Base-by-base conservation (phyloP, 2,329 filamentous ascomycete genomes). In the Curvularia hawaiiensis region DNA sequence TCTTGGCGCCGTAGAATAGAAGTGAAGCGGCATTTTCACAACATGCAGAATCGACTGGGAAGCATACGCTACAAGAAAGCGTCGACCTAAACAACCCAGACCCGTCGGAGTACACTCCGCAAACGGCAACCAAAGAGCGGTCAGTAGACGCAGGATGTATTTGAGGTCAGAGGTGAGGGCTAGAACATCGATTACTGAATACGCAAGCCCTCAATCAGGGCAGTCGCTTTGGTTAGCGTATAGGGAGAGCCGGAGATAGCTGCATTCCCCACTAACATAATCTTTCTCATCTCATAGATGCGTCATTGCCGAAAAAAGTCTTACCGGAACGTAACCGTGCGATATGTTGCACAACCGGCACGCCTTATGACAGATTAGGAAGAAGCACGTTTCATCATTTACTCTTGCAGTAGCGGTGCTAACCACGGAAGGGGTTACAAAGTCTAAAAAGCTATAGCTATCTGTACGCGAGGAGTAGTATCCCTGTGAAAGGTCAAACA, bases 361-460 rank as follows among this genome's bases (percentile, higher is more conserved):
- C 2, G 74, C 72, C 16, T 62, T 68, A 3, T 76, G 71, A 72
- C 56, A 65, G 2, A 54, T 72, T 1, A 69, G 68, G 44, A 59
- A 54, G 24, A 71, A 68, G 14, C 59, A 67, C 12, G 49, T 68
- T 18, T 58, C 65, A 11, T 59, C 74, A 3, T 69, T 65, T 20
- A 65, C 68, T 7, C 51, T 76, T 7, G 70, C 66, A 10, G 72
- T 68, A 20, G 63, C 67, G 4, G 62, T 72, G 10, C 60, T 76
- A 1, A 56, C 62, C 14, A 70, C 68, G 28, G 70, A 71, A 53
- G 66, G 67, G 8, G 49, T 71, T 2, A 22, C 74, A 0, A 50
- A 51, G 18, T 33, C 52, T 4, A 67, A 68, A 52, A 61, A 76
- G 22, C 58, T 76, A 1, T 65, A 71, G 35, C 60, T 74, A 64